Evolutionary conservation across 805 yeast genomes (phyloP).

Genomic region (Spathaspora hagerdaliae): DNA sequence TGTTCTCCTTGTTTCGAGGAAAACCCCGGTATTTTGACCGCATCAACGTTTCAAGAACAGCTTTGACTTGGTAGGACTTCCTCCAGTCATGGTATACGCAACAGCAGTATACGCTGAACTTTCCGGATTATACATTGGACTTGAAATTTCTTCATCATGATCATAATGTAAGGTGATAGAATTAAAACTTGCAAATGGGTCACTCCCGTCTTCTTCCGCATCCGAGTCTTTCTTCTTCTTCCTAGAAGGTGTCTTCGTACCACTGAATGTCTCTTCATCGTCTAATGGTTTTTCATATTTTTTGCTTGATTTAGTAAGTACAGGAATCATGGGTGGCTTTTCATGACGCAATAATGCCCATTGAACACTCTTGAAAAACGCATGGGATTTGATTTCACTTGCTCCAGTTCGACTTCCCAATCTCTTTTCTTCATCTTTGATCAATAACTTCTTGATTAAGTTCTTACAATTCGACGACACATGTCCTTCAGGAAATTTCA

Average conservation of each 20-base stretch:
- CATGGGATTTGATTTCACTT: slow-evolving; percentile 86
- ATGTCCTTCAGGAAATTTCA: slow-evolving; percentile 67
- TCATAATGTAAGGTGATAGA: slow-evolving; percentile 84
- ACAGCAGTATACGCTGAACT: slow-evolving; percentile 46
- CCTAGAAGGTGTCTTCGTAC: background rate
- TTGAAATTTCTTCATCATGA: slow-evolving; percentile 26
- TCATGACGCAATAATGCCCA: slow-evolving; percentile 95
- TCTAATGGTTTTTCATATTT: slow-evolving; percentile 14
- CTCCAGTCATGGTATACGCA: slow-evolving; percentile 47
- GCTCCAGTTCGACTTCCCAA: slow-evolving; percentile 94
- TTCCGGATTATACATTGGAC: slow-evolving; percentile 38
- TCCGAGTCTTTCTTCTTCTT: slow-evolving; percentile 16
- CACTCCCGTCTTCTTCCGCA: slow-evolving; percentile 25
- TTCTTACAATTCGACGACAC: slow-evolving; percentile 74
- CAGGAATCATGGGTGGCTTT: slow-evolving; percentile 95
- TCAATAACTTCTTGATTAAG: slow-evolving; percentile 73
- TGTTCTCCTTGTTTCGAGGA: too few relatives aligned
- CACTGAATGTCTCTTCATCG: slow-evolving; percentile 6
- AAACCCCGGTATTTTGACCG: too few relatives aligned
- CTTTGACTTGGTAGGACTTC: slow-evolving; percentile 20
- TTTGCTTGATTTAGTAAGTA: slow-evolving; percentile 41
- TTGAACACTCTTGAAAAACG: slow-evolving; percentile 84
- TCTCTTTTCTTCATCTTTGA: slow-evolving; percentile 85
- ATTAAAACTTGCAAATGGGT: slow-evolving; percentile 82
- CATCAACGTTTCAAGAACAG: slow-evolving; percentile 27